Conservation (phyloP, 2,329 filamentous ascomycete species). For the Ophiocordyceps camponoti-saundersi region DNA sequence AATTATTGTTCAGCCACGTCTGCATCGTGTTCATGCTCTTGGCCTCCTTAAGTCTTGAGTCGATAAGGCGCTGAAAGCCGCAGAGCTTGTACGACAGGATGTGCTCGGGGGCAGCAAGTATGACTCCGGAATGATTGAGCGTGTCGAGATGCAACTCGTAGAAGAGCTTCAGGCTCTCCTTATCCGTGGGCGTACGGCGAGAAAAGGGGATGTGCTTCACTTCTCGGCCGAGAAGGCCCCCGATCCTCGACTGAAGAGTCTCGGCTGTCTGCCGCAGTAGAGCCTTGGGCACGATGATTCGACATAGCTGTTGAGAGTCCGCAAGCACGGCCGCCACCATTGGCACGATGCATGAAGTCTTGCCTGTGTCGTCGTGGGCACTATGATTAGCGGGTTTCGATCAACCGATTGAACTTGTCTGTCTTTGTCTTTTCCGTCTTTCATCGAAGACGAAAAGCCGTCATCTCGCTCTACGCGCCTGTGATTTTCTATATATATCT, state of each 20-base stretch:
- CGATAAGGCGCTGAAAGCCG: constrained; percentile 37
- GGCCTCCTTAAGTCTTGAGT: constrained; percentile 23
- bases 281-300: constrained; percentile 39
- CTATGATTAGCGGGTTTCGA: background rate
- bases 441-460: too few relatives aligned
- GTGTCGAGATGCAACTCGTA: constrained; percentile 9
- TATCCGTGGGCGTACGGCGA: constrained; percentile 17
- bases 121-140: constrained; percentile 24
- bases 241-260: constrained; percentile 34
- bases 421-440: constrained; percentile 39
- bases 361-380: constrained; percentile 29
- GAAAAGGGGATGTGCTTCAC: constrained; percentile 42
- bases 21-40: constrained; percentile 32
- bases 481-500: background rate
- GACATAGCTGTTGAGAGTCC: constrained; percentile 24
- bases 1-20: constrained; percentile 26
- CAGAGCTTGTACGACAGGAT: constrained; percentile 48
- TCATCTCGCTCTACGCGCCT: background rate
- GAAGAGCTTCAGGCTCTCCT: constrained; percentile 20
- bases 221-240: constrained; percentile 33
- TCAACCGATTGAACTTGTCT: constrained; percentile 14
- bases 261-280: constrained; percentile 40
- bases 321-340: constrained; percentile 30
- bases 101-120: constrained; percentile 46
- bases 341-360: constrained; percentile 30